Evolutionary conservation across 495 filamentous ascomycete genomes (phyloP).

Genomic region (Aspergillus asperescens): DNA sequence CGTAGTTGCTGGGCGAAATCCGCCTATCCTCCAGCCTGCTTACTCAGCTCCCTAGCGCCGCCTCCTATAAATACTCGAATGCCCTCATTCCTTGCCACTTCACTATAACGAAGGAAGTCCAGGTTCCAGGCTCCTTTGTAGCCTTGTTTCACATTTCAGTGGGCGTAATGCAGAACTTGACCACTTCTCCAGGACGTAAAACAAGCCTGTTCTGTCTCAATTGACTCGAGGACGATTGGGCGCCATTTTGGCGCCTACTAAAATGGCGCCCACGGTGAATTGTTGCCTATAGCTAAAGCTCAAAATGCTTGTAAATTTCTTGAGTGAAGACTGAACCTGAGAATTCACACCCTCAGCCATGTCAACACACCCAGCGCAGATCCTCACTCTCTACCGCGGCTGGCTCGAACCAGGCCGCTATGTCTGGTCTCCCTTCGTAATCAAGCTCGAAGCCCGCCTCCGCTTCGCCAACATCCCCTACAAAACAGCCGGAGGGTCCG

Average conservation of each 20-base stretch:
- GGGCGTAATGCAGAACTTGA: too few species aligned
- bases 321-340: too few species aligned
- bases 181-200: too few species aligned
- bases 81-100: background rate
- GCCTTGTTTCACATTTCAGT: background rate
- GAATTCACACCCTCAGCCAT: background rate
- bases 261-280: too few species aligned
- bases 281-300: too few species aligned
- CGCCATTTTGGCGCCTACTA: too few species aligned
- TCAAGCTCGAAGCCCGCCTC: slow-evolving; percentile 59
- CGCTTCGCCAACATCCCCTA: slow-evolving; percentile 51
- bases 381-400: slow-evolving; percentile 49
- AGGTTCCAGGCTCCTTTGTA: too few species aligned
- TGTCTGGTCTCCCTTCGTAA: slow-evolving; percentile 61
- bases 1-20: slow-evolving; percentile 39
- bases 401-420: slow-evolving; percentile 37
- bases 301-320: too few species aligned
- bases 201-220: too few species aligned
- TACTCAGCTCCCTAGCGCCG: slow-evolving; percentile 32
- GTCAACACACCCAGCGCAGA: too few species aligned
- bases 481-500: slow-evolving; percentile 36
- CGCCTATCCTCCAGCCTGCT: slow-evolving; percentile 29
- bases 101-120: too few species aligned
- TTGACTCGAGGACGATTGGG: too few species aligned
- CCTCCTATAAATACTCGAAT: slow-evolving; percentile 7